Conservation (phyloP, 768 basidiomycete genomes). For the Tricholoma terreum region DNA sequence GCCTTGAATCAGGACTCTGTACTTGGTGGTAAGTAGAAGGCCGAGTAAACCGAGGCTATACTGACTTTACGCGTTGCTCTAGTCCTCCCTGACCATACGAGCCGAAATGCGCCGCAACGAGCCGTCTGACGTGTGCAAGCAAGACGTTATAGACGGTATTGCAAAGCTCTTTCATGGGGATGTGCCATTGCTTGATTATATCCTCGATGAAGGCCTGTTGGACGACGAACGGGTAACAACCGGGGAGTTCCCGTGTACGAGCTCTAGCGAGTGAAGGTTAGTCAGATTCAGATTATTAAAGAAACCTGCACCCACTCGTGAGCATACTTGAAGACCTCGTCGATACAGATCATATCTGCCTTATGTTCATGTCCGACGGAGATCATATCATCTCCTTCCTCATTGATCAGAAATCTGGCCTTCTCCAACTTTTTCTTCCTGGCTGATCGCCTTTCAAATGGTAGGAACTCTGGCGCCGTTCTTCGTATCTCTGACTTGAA, state of each 20-base stretch:
- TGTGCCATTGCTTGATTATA: slow-evolving; percentile 45
- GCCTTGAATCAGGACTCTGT: slow-evolving; percentile 48
- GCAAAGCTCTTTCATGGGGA: slow-evolving; percentile 46
- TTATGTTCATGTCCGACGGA: no score
- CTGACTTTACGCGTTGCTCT: slow-evolving; percentile 43
- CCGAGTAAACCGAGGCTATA: not conserved
- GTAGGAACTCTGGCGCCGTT: slow-evolving; percentile 59
- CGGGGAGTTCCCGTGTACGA: slow-evolving; percentile 68
- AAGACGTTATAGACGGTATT: slow-evolving; percentile 36
- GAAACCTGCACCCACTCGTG: slow-evolving; percentile 36
- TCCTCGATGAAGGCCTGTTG: slow-evolving; percentile 46
- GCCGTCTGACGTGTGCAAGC: slow-evolving; percentile 32
- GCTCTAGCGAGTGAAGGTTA: slow-evolving; percentile 43
- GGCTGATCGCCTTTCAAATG: slow-evolving; percentile 33
- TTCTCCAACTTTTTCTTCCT: slow-evolving; percentile 12
- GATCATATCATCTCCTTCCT: no score
- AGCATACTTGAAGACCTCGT: slow-evolving; percentile 49
- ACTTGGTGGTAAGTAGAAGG: not conserved
- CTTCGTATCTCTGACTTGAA: slow-evolving; percentile 48
- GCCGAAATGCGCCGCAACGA: slow-evolving; percentile 50
- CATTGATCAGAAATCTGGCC: slow-evolving; percentile 36
- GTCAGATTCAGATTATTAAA: not conserved
- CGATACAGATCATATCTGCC: slow-evolving; percentile 42
- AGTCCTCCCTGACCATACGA: slow-evolving; percentile 51
- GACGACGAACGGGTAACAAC: slow-evolving; percentile 62